A percentile compares a stretch with the other conserved stretches of the same genome.
Conservation (phyloP, 2,329 filamentous ascomycete genomes). For the Diaporthe sp. region DNA sequence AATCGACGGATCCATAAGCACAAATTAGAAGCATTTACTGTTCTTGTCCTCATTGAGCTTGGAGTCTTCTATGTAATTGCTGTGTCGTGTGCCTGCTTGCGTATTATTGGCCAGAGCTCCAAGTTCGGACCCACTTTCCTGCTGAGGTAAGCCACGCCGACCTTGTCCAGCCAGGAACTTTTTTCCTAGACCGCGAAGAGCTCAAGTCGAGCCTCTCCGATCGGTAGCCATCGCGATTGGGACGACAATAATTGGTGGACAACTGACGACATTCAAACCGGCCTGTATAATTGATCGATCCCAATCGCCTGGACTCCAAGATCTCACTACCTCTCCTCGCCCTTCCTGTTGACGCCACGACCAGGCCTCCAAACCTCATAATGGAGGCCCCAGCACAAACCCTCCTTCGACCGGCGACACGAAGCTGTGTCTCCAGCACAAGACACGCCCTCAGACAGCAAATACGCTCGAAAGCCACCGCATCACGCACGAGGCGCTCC, state of each 20-base stretch:
- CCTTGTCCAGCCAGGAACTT: conserved; percentile 34
- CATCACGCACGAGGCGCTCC: conserved; percentile 67
- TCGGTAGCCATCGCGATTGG: conserved; percentile 39
- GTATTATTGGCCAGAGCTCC: conserved; percentile 37
- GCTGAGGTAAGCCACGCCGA: conserved; percentile 32
- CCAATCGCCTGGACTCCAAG: conserved; percentile 36
- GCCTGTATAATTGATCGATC: not conserved
- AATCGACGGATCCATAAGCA: not conserved
- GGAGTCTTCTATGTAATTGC: not conserved
- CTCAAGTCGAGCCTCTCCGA: conserved; percentile 14
- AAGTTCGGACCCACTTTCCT: not conserved
- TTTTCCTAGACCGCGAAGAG: conserved; percentile 34
- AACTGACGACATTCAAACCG: not conserved
- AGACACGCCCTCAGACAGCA: conserved; percentile 37
- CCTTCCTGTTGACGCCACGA: not conserved
- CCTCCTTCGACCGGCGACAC: conserved; percentile 36
- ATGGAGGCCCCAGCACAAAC: conserved; percentile 39
- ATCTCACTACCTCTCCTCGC: not conserved
- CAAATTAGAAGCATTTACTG: not conserved
- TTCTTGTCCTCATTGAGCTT: not conserved
- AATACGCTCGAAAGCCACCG: conserved; percentile 63
- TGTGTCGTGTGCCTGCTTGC: conserved; percentile 18
- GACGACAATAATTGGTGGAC: conserved; percentile 8
- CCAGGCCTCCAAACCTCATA: not conserved
- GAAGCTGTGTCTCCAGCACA: conserved; percentile 36